Evolutionary conservation across 2,329 filamentous ascomycete species (phyloP).

Genomic region (Colletotrichum cuscutae): DNA sequence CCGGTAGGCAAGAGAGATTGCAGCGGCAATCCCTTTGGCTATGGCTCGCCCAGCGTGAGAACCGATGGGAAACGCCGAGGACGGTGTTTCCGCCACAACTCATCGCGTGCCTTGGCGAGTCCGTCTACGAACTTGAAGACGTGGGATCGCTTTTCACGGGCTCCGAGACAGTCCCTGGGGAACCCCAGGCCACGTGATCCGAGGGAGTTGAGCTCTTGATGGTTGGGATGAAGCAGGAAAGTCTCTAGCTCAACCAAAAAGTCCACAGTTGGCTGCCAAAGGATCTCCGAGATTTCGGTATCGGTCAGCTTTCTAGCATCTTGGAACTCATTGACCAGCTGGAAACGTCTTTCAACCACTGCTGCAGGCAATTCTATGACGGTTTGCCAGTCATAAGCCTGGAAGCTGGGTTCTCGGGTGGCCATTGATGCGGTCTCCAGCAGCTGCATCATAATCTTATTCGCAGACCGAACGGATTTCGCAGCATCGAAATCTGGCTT

Average conservation of each 20-base stretch:
- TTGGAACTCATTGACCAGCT: neutral
- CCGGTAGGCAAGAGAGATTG: neutral
- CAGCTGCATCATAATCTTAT: slow-evolving; percentile 8
- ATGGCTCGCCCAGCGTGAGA: neutral
- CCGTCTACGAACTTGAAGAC: slow-evolving; percentile 1
- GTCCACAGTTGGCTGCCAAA: slow-evolving; percentile 10
- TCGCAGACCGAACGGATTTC: neutral
- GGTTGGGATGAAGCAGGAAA: neutral
- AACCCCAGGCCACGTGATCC: neutral
- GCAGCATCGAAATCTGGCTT: neutral
- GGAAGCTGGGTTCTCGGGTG: slow-evolving; percentile 13
- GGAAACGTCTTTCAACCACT: neutral
- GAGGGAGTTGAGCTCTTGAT: neutral
- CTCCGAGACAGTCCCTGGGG: neutral
- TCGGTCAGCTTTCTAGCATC: neutral
- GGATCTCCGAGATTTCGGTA: neutral
- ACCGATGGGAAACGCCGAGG: slow-evolving; percentile 8
- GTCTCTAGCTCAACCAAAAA: neutral
- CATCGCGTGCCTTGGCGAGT: neutral
- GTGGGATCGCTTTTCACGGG: neutral
- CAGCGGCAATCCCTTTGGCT: slow-evolving; percentile 1
- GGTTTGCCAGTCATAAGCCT: neutral
- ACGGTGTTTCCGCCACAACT: neutral
- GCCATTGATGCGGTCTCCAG: slow-evolving; percentile 15
- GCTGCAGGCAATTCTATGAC: neutral